Base-by-base conservation (phyloP, 2,329 filamentous ascomycete genomes). In the Trichoderma sp. region DNA sequence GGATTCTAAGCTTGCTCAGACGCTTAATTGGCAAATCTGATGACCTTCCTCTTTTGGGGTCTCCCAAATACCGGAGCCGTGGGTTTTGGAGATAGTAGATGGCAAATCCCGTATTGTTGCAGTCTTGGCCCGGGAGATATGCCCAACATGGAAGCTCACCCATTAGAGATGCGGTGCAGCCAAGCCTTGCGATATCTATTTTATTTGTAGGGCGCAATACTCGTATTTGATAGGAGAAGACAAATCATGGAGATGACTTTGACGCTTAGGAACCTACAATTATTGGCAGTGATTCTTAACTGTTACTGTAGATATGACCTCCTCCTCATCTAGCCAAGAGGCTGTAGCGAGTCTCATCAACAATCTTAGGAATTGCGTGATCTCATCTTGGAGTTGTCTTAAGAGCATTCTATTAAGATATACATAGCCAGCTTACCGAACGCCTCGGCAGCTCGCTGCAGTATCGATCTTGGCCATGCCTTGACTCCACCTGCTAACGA, bases 91-190 rank as follows among this genome's bases (percentile, higher is more conserved):
- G 65, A 47, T 30, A 43, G 50, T 30, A 43, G 50, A 57, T 58
- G 9, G 47, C 23, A 57, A 15, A 32, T 30, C 15, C 32, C 26
- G 13, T 63, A 13, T 30, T 57, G 47, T 67, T 8, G 23, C 39
- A 8, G 43, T 30, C 43, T 64, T 58, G 26, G 34, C 36, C 65
- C 65, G 65, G 65, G n/a, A 47, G 34, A 68, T 43, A 23, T 59
- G 17, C 65, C 65, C 26, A 68, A 59, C 65, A 43, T 17, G 65
- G 65, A 58, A 68, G 65, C 53, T 68, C 64, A 4, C 9, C 13
- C 6, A 12, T 17, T 12, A 6, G 12, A 20, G n/a, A 34, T 34
- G 57, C 8, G 28, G 12, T 20, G 20, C 57, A 59, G 15, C 23
- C 15, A 43, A 58, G 17, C 15, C 23, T 58, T 30, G 17, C 63